Percentiles rank a stretch among this genome's conserved stretches.
These are phyloP conservation scores for Penicillium lividum DNA, from an alignment of 495 filamentous ascomycete species.

Conservation along the genomic window DNA sequence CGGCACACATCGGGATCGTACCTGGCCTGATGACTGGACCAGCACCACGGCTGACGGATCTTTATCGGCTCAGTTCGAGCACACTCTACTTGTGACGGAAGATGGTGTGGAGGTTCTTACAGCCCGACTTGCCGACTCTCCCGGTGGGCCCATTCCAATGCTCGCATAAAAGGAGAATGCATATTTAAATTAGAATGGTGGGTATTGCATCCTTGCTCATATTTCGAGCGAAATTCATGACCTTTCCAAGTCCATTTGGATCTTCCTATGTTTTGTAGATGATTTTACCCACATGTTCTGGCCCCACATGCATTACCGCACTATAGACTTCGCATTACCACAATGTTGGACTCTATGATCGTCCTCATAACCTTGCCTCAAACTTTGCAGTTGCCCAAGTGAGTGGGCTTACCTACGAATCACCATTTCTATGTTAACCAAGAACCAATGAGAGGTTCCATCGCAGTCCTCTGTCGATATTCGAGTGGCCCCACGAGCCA, in stretches of 20 bases:
- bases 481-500: no score
- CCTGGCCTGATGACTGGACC: constrained; percentile 92
- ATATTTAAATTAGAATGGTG: constrained; percentile 17
- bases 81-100: constrained; percentile 92
- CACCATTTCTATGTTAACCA: no score
- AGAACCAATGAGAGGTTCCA: no score
- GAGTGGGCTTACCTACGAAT: no score
- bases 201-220: constrained; percentile 19
- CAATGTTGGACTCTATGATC: not conserved
- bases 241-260: not conserved
- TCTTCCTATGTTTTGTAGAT: not conserved
- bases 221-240: constrained; percentile 25
- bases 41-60: constrained; percentile 80
- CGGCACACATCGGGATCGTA: constrained; percentile 76
- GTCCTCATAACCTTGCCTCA: not conserved
- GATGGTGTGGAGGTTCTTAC: constrained; percentile 93
- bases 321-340: not conserved
- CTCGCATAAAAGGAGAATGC: constrained; percentile 32
- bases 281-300: not conserved
- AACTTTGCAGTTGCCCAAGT: no score
- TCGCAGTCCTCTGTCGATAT: no score
- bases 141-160: constrained; percentile 79
- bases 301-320: not conserved
- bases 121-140: constrained; percentile 75
- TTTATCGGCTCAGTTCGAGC: constrained; percentile 87